Conservation (phyloP, 495 filamentous ascomycete species). For the Aeminium ludgeri region DNA sequence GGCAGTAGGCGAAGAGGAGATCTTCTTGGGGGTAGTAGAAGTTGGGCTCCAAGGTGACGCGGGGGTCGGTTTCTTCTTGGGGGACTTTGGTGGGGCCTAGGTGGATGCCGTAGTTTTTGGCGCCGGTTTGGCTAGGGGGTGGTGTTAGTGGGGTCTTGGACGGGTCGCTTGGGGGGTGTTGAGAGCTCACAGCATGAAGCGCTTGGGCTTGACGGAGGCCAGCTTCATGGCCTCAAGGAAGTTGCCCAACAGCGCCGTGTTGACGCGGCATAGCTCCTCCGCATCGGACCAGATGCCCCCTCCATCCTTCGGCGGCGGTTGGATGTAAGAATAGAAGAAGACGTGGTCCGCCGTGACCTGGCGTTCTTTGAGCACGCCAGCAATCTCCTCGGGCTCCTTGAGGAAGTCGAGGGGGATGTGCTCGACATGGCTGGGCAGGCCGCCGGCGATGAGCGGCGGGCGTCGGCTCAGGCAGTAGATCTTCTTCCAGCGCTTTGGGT, state of each 20-base stretch:
- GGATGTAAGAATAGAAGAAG: conserved; percentile 41
- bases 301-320: conserved; percentile 33
- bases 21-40: conserved; percentile 42
- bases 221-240: conserved; percentile 30
- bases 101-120: conserved; percentile 24
- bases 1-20: conserved; percentile 24
- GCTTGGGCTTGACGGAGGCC: conserved; percentile 28
- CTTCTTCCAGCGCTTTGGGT: conserved; percentile 30
- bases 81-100: conserved; percentile 31
- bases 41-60: conserved; percentile 26
- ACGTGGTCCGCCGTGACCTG: conserved; percentile 31
- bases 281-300: conserved; percentile 20
- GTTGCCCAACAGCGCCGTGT: conserved; percentile 27
- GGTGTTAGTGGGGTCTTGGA: too few species aligned
- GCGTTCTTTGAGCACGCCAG: conserved; percentile 22
- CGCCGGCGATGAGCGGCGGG: conserved; percentile 16
- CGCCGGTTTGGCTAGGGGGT: neutral
- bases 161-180: too few species aligned
- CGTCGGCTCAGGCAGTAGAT: conserved; percentile 29
- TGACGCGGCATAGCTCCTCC: conserved; percentile 30
- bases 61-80: conserved; percentile 30
- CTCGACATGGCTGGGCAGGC: conserved; percentile 25
- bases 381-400: conserved; percentile 25
- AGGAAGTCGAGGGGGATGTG: conserved; percentile 32
- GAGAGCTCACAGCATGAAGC: conserved; percentile 27